Evolutionary conservation across 2,329 filamentous ascomycete genomes (phyloP), one percentile per base, ranked within the genome.

Genomic region (Fusarium bactridioides): DNA sequence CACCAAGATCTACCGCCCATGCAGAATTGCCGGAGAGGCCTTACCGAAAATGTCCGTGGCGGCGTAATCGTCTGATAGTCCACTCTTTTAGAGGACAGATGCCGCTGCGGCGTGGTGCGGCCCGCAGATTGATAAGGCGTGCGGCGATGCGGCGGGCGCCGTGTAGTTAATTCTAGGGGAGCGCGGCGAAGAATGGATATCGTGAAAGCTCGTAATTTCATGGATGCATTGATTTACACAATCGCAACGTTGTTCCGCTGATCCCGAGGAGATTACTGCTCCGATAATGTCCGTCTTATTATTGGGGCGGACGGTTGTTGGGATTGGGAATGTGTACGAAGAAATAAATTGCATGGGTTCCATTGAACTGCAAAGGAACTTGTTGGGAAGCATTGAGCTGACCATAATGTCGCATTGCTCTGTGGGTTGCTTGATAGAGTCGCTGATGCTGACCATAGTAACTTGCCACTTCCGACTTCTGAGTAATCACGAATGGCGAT

Each of bases 61-160:
- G 27, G 27, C 15, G 19, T 33, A 23, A 68, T 68, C 47, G 48
- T 33, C 35, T 68, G 64, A 68, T 68, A 25, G 65, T 61, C 65
- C 64, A 63, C 64, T 13, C 12, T 31, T 31, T 31, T 31, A 13
- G 5, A 13, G 12, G 31, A 31, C 31, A 31, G 31, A 31, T 31
- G 69, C 69, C 57, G 53, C 64, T 47, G 68, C 68, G 68, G 69
- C 56, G 16, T 44, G 4, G 5, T 50, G 57, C 69, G 69, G 69
- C 27, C 69, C 69, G 68, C 69, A 69, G 25, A 23, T 40, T 13
- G 50, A 56, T 43, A 43, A 45, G 38, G 8, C 31, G 7, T 21
- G 53, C 54, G 56, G 35, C 63, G 12, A 31, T 38, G 63, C 57
- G 63, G 69, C 68, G 15, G 25, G 29, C 16, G 10, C 19, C 18